phyloP scores from a whole-genome alignment of 2,329 filamentous ascomycete species.

The Ascochyta viciae-villosae region DNA sequence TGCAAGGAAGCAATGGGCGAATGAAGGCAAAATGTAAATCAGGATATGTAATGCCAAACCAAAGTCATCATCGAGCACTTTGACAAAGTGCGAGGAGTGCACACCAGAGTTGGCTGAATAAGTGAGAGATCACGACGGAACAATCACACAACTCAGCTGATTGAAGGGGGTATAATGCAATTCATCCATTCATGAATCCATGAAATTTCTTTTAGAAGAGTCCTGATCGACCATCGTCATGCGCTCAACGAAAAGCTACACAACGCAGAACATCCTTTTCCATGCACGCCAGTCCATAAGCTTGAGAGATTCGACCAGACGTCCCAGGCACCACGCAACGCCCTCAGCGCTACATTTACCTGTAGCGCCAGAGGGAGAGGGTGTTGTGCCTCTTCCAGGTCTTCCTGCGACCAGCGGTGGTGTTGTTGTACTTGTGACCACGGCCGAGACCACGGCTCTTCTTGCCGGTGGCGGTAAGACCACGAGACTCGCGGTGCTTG shows the following conservation, averaged over 20 bases:
- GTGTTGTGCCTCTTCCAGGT: slow-evolving; percentile 99
- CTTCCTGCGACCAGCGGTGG: slow-evolving; percentile 94
- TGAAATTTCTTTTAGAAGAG: slow-evolving; percentile 39
- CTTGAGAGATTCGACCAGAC: slow-evolving; percentile 41
- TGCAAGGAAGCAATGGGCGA: not conserved
- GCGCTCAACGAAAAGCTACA: slow-evolving; percentile 36
- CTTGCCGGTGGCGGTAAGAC: slow-evolving; percentile 98
- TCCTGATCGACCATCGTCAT: slow-evolving; percentile 30
- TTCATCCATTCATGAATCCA: slow-evolving; percentile 43
- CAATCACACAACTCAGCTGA: slow-evolving; percentile 4
- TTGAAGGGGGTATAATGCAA: slow-evolving; percentile 27
- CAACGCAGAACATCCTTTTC: slow-evolving; percentile 43
- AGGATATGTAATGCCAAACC: too few species aligned
- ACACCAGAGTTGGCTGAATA: not conserved
- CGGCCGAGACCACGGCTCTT: slow-evolving; percentile 99
- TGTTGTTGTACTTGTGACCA: slow-evolving; percentile 99
- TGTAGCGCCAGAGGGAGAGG: slow-evolving; percentile 97
- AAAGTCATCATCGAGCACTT: too few species aligned
- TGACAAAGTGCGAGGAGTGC: not conserved
- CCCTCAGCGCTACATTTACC: slow-evolving; percentile 62
- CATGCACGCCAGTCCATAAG: slow-evolving; percentile 45
- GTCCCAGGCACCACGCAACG: slow-evolving; percentile 38
- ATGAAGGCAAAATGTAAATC: not conserved
- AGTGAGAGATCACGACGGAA: not conserved
- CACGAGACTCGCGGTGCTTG: slow-evolving; percentile 99